Conservation (phyloP, 1,284 basidiomycete genomes). For the Irpex rosettiformis region DNA sequence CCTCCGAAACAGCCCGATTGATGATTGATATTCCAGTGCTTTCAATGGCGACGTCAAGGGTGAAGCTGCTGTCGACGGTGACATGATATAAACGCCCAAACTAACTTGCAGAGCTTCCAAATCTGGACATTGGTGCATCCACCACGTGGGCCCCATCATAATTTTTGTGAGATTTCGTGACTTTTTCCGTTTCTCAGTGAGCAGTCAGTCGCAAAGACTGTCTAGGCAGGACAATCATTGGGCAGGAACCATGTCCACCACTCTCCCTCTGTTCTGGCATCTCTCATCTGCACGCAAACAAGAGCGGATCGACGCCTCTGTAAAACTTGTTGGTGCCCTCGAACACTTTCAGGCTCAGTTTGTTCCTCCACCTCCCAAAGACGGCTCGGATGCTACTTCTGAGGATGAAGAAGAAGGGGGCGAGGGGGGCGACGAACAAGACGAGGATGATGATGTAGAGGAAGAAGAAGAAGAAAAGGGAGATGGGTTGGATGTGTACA, state of each 20-base stretch:
- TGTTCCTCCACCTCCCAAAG: constrained; percentile 43
- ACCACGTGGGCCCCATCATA: constrained; percentile 7
- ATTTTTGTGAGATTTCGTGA: constrained; percentile 6
- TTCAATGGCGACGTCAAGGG: too few species aligned
- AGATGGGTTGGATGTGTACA: constrained; percentile 53
- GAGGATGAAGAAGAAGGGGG: constrained; percentile 39
- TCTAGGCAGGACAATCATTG: background rate
- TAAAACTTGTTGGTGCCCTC: constrained; percentile 77
- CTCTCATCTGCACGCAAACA: constrained; percentile 82
- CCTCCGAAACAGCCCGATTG: too few species aligned
- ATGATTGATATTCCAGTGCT: too few species aligned
- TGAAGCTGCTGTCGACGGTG: too few species aligned
- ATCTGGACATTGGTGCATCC: background rate
- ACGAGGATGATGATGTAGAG: constrained; percentile 34
- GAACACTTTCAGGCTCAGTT: constrained; percentile 78
- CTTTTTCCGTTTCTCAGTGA: background rate
- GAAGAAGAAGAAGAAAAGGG: constrained; percentile 29
- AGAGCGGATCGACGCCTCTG: constrained; percentile 82
- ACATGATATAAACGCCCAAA: background rate
- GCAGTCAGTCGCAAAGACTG: background rate
- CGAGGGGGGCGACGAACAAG: constrained; percentile 30
- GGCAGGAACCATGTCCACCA: constrained; percentile 62
- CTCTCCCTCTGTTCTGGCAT: constrained; percentile 91
- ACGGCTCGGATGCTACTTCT: constrained; percentile 29
- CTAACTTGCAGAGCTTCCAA: background rate